Base-by-base conservation (phyloP, 306 rosid genomes). In the Rosa rugosa region DNA sequence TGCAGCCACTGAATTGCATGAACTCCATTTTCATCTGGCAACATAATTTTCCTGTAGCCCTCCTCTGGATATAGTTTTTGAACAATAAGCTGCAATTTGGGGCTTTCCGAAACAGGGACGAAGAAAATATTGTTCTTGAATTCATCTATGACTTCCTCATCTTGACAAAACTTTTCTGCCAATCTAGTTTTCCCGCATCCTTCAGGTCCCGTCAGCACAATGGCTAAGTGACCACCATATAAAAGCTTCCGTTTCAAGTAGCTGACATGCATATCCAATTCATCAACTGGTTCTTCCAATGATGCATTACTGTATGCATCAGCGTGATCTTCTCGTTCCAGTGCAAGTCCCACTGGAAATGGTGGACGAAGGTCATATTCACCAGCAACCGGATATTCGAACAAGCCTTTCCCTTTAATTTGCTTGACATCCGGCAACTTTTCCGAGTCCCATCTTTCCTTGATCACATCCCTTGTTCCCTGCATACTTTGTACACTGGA, bases 181-280 rank as follows among this genome's bases (percentile, higher is more conserved):
- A 71, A 49, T 2, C 42, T 71, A 62, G 82, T 79, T 56, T 79
- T 79, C 64, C 82, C 82, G 4, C 72, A 71, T 62, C 77, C 71
- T 8, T 22, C 41, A 9, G 82, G 82, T 22, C 77, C 72, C 0
- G 71, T 79, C 14, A 71, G 40, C 36, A 79, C 71, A 14, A 60
- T 3, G 51, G 13, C 53, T 0, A 10, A 8, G 13, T 3, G 25
- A n/a, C 34, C 77, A 4, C n/a, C 64, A 20, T 40, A 16, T 3
- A 79, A 36, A 71, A 79, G 51, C 71, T n/a, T 22, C 71, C 12
- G 49, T 64, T 62, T 71, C 41, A 79, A 59, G 13, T n/a, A 60
- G 18, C 12, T 64, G 22, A 79, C 25, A 18, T 51, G 47, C 49
- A 5, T 13, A 34, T 71, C 51, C 50, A 79, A 62, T 9, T 25